Conservation (phyloP, 2,329 filamentous ascomycete species). For the Phialophora verrucosa region DNA sequence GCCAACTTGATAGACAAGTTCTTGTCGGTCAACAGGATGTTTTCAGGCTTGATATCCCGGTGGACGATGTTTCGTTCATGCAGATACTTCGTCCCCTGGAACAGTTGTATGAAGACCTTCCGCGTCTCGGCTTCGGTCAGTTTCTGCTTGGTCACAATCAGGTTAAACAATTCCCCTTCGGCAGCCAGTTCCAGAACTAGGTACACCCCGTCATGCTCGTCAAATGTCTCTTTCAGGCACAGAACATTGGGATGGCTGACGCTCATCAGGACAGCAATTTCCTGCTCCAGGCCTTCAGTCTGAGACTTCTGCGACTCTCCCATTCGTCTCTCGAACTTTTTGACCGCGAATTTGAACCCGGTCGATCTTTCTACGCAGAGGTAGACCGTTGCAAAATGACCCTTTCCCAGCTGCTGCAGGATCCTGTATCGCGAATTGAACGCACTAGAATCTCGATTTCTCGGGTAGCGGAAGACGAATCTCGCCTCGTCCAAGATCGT, state of each 20-base stretch:
- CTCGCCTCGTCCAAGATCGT: slow-evolving; percentile 82
- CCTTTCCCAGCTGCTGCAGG: slow-evolving; percentile 85
- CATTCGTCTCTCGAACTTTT: slow-evolving; percentile 86
- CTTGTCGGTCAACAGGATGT: slow-evolving; percentile 87
- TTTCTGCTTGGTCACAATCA: slow-evolving; percentile 89
- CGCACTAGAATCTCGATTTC: slow-evolving; percentile 70
- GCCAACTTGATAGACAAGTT: slow-evolving; percentile 87
- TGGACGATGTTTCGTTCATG: slow-evolving; percentile 98
- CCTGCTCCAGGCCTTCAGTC: slow-evolving; percentile 85
- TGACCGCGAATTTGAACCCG: slow-evolving; percentile 85
- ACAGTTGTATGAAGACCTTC: slow-evolving; percentile 87
- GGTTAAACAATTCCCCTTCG: slow-evolving; percentile 95
- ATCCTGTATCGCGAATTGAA: slow-evolving; percentile 88
- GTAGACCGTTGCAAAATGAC: slow-evolving; percentile 93
- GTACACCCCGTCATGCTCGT: slow-evolving; percentile 88
- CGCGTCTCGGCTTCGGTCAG: slow-evolving; percentile 82
- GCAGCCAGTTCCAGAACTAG: slow-evolving; percentile 87
- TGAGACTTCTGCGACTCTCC: slow-evolving; percentile 84
- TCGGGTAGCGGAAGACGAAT: slow-evolving; percentile 91
- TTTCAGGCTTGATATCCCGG: slow-evolving; percentile 96
- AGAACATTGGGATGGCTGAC: slow-evolving; percentile 92
- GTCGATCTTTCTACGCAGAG: slow-evolving; percentile 84
- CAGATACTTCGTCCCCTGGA: slow-evolving; percentile 92
- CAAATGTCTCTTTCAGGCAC: slow-evolving; percentile 93
- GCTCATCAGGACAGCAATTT: slow-evolving; percentile 96